Base-by-base conservation (phyloP, 2,329 filamentous ascomycete species). In the Rhynchosporium agropyri region DNA sequence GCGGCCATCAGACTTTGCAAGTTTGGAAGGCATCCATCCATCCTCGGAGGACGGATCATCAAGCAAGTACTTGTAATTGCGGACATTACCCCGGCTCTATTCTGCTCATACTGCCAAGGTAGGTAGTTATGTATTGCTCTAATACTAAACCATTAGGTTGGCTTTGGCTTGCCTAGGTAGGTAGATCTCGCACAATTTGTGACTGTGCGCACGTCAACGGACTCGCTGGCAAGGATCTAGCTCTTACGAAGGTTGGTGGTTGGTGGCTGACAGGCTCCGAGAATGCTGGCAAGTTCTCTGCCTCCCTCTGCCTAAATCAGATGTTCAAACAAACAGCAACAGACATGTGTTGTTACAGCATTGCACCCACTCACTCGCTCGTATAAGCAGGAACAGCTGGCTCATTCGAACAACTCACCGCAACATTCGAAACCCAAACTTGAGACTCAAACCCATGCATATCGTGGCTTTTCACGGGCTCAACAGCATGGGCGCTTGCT, bases 201-300 rank as follows among this genome's bases (percentile, higher is more conserved):
- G 33, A 54, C 33, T 54, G 50, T 40, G 33, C 50, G 33, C 50
- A 54, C 50, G 50, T 54, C 50, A 54, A 54, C 7, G 40, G n/a
- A 20, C 50, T 54, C 36, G 50, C 50, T 42, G n/a, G 50, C 50
- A 40, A 54, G 50, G 50, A 54, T 54, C 33, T 20, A 54, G 50
- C 50, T 54, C 26, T 28, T 20, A 28, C n/a, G 48, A 33, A 20
- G 31, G 31, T 4, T 3, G 26, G 49, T 51, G 15, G 20, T 29
- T 36, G 49, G 15, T 51, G 50, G 33, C 50, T 40, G 38, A 40
- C 38, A 33, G 50, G 33, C 15, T 51, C 38, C 49, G 15, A 7
- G 15, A 51, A 20, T 20, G 33, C 33, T 36, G 33, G 33, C 33
- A 40, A 33, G 33, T 20, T 13, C 12, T 20, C 28, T n/a, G 3